These are phyloP conservation scores for Silene uniflora DNA, from an alignment of 148 eudicot species.

Conservation along the genomic window DNA sequence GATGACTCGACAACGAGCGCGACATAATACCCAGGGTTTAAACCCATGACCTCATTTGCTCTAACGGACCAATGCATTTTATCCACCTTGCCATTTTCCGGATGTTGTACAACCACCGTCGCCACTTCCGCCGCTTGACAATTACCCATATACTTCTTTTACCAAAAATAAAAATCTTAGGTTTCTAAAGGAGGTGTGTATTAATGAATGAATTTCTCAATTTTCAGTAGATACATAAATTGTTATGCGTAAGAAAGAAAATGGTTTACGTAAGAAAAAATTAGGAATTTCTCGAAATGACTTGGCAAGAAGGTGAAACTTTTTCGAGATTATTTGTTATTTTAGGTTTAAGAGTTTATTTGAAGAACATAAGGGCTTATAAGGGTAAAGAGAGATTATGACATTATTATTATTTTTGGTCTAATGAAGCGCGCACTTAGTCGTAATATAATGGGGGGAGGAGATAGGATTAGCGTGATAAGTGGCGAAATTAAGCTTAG, in stretches of 20 bases:
- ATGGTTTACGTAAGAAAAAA: background rate
- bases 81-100: conserved; percentile 40
- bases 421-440: too few relatives aligned
- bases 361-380: too few relatives aligned
- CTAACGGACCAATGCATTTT: conserved; percentile 44
- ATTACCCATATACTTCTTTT: conserved; percentile 50
- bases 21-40: conserved; percentile 67
- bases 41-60: conserved; percentile 59
- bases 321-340: background rate
- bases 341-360: background rate
- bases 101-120: conserved; percentile 62
- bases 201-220: background rate
- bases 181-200: background rate
- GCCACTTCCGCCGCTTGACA: conserved; percentile 77
- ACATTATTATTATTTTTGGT: background rate
- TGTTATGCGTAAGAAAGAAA: conserved; percentile 4
- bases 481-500: conserved; percentile 2
- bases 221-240: background rate
- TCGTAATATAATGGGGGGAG: too few relatives aligned
- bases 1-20: conserved; percentile 41
- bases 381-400: too few relatives aligned
- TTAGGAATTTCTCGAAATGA: background rate
- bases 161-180: background rate
- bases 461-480: conserved; percentile 11
- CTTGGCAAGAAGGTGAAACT: background rate